Evolutionary conservation across 2,329 filamentous ascomycete genomes (phyloP).

Genomic region (Polychaeton citri): DNA sequence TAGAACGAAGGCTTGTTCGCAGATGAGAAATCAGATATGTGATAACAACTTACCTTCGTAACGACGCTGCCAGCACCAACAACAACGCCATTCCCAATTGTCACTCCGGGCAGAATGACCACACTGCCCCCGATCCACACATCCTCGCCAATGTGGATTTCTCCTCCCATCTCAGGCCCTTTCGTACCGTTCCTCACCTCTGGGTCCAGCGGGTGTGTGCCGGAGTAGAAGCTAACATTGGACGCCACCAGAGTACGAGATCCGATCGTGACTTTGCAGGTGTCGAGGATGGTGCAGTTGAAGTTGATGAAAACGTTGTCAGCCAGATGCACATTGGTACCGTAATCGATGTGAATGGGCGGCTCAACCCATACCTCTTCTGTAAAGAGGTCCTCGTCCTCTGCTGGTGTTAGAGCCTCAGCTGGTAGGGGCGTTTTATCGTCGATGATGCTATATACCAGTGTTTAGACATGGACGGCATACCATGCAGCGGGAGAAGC

Average conservation of each 20-base stretch:
- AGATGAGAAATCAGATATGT: not conserved
- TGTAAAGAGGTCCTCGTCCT: constrained; percentile 51
- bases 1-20: not conserved
- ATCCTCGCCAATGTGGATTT: constrained; percentile 66
- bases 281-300: constrained; percentile 65
- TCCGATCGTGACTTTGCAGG: constrained; percentile 60
- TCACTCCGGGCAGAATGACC: constrained; percentile 61
- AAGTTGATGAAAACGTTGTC: constrained; percentile 62
- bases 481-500: no score
- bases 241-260: constrained; percentile 66
- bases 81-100: constrained; percentile 58
- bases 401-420: constrained; percentile 40
- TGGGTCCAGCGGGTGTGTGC: constrained; percentile 65
- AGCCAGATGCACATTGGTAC: constrained; percentile 59
- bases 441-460: constrained; percentile 41
- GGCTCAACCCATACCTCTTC: constrained; percentile 56
- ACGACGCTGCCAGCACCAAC: constrained; percentile 76
- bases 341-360: constrained; percentile 64
- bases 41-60: constrained; percentile 43
- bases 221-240: constrained; percentile 63
- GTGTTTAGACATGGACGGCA: not conserved
- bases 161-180: constrained; percentile 61
- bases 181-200: constrained; percentile 57
- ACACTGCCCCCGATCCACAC: constrained; percentile 67
- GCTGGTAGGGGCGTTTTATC: constrained; percentile 53